Evolutionary conservation across 352 stramenopile genomes (phyloP).

Genomic region (Phytophthora pluvialis): DNA sequence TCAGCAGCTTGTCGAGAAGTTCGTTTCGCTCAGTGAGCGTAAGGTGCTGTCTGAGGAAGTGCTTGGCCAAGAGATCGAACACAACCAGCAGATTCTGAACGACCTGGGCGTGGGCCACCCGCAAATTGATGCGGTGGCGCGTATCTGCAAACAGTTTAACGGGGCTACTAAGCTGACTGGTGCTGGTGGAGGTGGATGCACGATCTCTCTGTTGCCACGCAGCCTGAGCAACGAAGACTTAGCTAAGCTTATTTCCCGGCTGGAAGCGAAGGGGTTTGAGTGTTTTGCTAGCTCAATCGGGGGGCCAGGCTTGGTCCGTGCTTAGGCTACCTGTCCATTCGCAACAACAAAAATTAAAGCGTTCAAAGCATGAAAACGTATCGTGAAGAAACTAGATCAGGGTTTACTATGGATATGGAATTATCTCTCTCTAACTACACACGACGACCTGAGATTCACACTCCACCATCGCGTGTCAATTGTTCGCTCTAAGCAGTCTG

Average conservation of each 20-base stretch:
- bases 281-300: slow-evolving; percentile 69
- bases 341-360: neutral
- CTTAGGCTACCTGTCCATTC: neutral
- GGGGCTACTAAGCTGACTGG: slow-evolving; percentile 92
- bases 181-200: slow-evolving; percentile 88
- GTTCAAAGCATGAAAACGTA: neutral
- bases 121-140: slow-evolving; percentile 82
- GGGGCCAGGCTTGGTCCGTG: slow-evolving; percentile 49
- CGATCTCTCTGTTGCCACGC: slow-evolving; percentile 78
- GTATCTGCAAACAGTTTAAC: slow-evolving; percentile 55
- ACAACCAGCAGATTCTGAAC: slow-evolving; percentile 84
- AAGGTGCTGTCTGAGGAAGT: slow-evolving; percentile 48
- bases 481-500: slow-evolving; percentile 37
- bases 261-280: slow-evolving; percentile 57
- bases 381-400: slow-evolving; percentile 26
- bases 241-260: slow-evolving; percentile 46
- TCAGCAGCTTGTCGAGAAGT: slow-evolving; percentile 70
- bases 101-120: slow-evolving; percentile 85
- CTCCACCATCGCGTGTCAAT: slow-evolving; percentile 17
- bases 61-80: slow-evolving; percentile 56
- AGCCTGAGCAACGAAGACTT: slow-evolving; percentile 50
- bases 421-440: slow-evolving; percentile 43
- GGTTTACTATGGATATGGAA: slow-evolving; percentile 35
- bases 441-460: slow-evolving; percentile 9
- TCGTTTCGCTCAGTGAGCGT: slow-evolving; percentile 50